Conservation (phyloP, 2,329 filamentous ascomycete species). For the Colletotrichum camelliae region DNA sequence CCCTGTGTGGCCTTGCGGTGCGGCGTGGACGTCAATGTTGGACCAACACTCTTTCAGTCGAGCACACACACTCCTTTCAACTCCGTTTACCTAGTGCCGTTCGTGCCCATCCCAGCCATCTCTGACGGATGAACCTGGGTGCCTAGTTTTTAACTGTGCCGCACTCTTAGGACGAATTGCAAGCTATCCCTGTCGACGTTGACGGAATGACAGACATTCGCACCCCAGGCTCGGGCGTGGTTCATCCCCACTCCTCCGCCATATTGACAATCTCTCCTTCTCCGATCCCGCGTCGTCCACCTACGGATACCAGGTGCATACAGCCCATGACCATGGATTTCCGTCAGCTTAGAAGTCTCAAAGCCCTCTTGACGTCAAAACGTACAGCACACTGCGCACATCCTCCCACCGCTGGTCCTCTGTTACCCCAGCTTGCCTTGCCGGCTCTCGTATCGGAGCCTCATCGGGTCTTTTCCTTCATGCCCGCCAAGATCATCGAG, state of each 20-base stretch:
- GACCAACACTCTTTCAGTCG: background rate
- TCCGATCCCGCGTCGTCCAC: background rate
- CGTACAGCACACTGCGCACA: background rate
- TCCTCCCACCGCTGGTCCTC: background rate
- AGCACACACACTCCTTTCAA: background rate
- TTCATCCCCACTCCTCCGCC: background rate
- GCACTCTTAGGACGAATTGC: background rate
- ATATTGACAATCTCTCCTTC: background rate
- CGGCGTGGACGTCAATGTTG: background rate
- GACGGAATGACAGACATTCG: slow-evolving; percentile 12
- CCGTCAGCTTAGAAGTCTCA: slow-evolving; percentile 15
- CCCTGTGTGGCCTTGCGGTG: background rate
- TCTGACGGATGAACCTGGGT: background rate
- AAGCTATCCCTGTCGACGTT: background rate
- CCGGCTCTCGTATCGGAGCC: slow-evolving; percentile 9
- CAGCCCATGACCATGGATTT: background rate
- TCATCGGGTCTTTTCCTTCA: slow-evolving; percentile 1
- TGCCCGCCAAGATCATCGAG: slow-evolving; percentile 10
- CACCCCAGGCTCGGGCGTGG: background rate
- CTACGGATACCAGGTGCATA: background rate
- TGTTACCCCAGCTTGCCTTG: background rate
- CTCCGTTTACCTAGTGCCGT: background rate
- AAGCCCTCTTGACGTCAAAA: slow-evolving; percentile 20
- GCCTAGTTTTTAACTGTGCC: background rate
- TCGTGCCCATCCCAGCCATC: slow-evolving; percentile 1